Conservation (phyloP, 2,329 filamentous ascomycete genomes). For the Phaeosphaeriaceae sp. region DNA sequence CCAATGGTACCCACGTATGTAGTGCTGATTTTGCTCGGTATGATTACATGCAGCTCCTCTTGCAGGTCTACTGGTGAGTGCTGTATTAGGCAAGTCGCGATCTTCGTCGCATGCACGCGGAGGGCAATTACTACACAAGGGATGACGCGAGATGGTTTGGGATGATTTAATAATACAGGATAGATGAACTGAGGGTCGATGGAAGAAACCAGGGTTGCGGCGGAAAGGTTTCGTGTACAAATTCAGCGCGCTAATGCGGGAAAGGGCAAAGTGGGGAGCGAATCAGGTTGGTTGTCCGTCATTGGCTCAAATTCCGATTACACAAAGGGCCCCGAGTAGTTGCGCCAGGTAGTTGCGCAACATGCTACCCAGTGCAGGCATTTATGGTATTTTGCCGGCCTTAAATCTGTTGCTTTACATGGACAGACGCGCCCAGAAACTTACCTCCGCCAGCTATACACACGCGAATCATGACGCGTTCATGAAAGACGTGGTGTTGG, state of each 20-base stretch:
- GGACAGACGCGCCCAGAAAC: background rate
- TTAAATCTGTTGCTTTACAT: background rate
- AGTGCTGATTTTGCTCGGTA: background rate
- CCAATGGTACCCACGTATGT: background rate
- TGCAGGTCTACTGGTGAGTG: background rate
- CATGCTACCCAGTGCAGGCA: background rate
- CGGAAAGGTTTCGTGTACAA: background rate
- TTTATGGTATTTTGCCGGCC: background rate
- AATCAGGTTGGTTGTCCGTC: background rate
- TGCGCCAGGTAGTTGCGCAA: background rate
- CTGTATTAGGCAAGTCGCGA: background rate
- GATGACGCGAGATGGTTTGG: background rate
- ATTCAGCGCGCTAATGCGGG: background rate
- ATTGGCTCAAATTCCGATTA: background rate
- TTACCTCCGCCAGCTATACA: too few species aligned
- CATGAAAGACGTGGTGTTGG: too few species aligned
- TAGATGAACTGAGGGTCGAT: background rate
- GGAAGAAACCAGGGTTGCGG: conserved; percentile 1
- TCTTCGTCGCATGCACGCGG: background rate
- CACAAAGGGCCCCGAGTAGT: background rate
- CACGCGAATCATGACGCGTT: too few species aligned
- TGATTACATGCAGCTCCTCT: background rate
- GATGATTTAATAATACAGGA: background rate
- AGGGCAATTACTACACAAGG: background rate
- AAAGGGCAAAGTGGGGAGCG: background rate